Conservation (phyloP, 2,329 filamentous ascomycete species). For the Ceratocystis huliohia region DNA sequence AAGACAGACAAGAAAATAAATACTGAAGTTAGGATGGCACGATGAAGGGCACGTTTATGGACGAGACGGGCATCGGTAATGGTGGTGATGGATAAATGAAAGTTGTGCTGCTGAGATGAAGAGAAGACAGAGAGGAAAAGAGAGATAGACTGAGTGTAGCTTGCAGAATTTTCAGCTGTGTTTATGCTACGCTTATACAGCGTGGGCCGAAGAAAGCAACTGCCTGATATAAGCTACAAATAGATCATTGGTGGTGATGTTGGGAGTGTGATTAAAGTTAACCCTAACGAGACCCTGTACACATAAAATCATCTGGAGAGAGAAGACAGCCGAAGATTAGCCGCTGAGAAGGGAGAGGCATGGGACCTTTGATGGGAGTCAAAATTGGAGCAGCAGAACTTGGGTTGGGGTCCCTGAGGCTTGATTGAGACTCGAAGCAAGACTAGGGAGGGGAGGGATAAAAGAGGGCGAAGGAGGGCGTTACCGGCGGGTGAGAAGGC, state of each 20-base stretch:
- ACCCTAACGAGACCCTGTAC: neutral
- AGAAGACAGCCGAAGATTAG: neutral
- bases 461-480: no score
- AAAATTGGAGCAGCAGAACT: no score
- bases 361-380: no score
- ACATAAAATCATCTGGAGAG: neutral
- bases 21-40: neutral
- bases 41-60: neutral
- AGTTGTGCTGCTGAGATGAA: no score
- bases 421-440: no score
- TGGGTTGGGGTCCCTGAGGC: no score
- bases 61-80: neutral
- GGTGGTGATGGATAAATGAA: neutral
- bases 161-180: neutral
- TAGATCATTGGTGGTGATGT: neutral
- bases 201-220: neutral
- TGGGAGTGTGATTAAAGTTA: neutral
- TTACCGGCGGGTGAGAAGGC: no score
- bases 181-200: neutral
- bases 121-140: neutral
- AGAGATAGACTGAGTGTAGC: neutral
- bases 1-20: neutral
- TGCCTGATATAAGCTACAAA: neutral
- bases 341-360: neutral
- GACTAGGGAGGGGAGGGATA: no score